phyloP scores from a whole-genome alignment of 2,329 filamentous ascomycete species.

The Colletotrichum incanum region DNA sequence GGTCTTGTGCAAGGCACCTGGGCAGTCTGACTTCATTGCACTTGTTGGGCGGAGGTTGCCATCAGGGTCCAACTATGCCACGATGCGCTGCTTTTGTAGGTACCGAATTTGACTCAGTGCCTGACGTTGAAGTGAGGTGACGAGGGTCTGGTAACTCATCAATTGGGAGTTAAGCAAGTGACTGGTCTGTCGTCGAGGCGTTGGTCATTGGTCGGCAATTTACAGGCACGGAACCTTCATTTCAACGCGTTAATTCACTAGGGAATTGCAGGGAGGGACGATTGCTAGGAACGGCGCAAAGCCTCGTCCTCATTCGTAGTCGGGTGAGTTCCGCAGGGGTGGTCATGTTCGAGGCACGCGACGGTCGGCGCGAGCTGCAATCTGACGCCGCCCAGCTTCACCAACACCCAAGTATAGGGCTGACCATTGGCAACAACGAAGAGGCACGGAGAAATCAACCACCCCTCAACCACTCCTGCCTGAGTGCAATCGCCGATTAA shows the following conservation, averaged over 20 bases:
- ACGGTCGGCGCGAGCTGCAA: constrained; percentile 9
- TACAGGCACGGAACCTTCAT: not conserved
- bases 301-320: constrained; percentile 2
- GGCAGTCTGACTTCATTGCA: constrained; percentile 1
- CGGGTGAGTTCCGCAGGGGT: constrained; percentile 16
- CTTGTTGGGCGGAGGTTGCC: not conserved
- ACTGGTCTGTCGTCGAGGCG: not conserved
- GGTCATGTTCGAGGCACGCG: constrained; percentile 13
- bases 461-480: not conserved
- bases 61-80: not conserved
- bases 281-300: not conserved
- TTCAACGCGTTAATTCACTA: not conserved
- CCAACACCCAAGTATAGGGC: constrained; percentile 15
- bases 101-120: not conserved
- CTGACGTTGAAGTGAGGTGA: not conserved
- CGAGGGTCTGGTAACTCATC: not conserved
- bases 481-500: constrained; percentile 30
- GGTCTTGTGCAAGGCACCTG: not conserved
- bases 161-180: too few species aligned
- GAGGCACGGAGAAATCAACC: not conserved
- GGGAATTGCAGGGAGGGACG: not conserved
- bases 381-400: not conserved
- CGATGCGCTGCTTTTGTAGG: not conserved
- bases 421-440: constrained; percentile 13
- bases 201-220: not conserved